Evolutionary conservation across 2,329 filamentous ascomycete species (phyloP).

Genomic region (Endothia cerciana): DNA sequence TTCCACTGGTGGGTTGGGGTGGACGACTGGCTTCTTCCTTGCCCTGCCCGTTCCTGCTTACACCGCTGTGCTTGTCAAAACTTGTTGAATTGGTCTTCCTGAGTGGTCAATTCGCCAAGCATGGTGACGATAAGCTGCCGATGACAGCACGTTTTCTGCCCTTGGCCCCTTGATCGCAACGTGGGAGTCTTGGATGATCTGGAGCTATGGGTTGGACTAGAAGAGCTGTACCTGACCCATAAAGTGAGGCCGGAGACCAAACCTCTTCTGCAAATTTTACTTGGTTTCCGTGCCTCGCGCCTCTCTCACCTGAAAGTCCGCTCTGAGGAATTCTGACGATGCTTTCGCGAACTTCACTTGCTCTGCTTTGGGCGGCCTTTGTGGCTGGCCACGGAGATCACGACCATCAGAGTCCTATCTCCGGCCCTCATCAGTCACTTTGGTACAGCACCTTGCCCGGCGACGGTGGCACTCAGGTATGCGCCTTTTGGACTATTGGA

Average conservation of each 20-base stretch:
- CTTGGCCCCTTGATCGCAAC: not conserved
- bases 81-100: constrained; percentile 21
- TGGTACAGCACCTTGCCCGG: constrained; percentile 86
- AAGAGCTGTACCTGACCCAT: constrained; percentile 9
- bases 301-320: not conserved
- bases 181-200: constrained; percentile 1
- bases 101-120: constrained; percentile 19
- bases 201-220: constrained; percentile 6
- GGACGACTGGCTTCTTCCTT: constrained; percentile 8
- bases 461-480: constrained; percentile 80
- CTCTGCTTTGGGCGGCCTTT: constrained; percentile 50
- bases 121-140: constrained; percentile 25
- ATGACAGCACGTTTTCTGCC: constrained; percentile 5
- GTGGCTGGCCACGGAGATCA: constrained; percentile 63
- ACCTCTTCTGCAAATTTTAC: not conserved
- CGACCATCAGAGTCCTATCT: constrained; percentile 62
- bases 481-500: constrained; percentile 26
- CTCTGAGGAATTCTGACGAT: constrained; percentile 31
- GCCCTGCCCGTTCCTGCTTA: constrained; percentile 9
- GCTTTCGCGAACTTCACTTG: constrained; percentile 38
- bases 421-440: constrained; percentile 72
- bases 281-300: not conserved
- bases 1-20: constrained; percentile 13
- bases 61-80: constrained; percentile 25
- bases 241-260: constrained; percentile 16